Percentiles rank a stretch among this genome's conserved stretches.
Conservation (phyloP, 2,329 filamentous ascomycete species). For the Dryadomyces sulphureus region DNA sequence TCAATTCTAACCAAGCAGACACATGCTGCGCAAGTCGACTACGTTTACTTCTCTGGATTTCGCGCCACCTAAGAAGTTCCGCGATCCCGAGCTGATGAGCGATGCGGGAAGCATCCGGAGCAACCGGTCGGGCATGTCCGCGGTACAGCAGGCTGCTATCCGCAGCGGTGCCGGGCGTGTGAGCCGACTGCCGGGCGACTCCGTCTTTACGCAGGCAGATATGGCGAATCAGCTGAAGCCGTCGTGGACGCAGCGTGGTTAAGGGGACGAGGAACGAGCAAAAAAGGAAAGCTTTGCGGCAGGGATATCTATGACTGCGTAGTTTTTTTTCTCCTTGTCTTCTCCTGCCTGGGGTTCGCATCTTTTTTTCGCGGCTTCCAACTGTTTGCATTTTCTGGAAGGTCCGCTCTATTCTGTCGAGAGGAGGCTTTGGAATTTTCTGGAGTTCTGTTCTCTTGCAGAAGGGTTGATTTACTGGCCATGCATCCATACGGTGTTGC, state of each 20-base stretch:
- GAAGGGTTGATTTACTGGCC: not conserved
- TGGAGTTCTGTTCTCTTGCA: not conserved
- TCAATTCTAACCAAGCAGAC: constrained; percentile 25
- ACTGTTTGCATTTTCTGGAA: not conserved
- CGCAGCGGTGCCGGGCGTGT: constrained; percentile 75
- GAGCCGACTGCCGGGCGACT: constrained; percentile 67
- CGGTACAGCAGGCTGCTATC: constrained; percentile 53
- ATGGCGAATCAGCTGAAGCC: constrained; percentile 47
- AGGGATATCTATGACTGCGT: not conserved
- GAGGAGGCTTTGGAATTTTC: no score
- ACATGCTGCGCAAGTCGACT: constrained; percentile 59
- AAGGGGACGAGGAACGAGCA: no score
- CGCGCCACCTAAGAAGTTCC: constrained; percentile 62
- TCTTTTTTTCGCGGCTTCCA: not conserved
- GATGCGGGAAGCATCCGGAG: constrained; percentile 55
- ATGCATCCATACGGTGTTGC: not conserved
- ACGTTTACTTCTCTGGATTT: constrained; percentile 73
- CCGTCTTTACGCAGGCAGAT: constrained; percentile 63
- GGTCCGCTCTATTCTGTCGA: not conserved
- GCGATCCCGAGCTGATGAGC: constrained; percentile 44
- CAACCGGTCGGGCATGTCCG: constrained; percentile 65
- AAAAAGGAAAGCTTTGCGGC: no score
- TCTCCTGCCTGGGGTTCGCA: not conserved
- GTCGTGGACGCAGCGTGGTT: constrained; percentile 37
- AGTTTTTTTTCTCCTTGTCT: not conserved